Percentiles rank a stretch among this genome's conserved stretches.
Evolutionary conservation across 2,329 filamentous ascomycete species (phyloP).

Genomic region (Colletotrichum agaves): DNA sequence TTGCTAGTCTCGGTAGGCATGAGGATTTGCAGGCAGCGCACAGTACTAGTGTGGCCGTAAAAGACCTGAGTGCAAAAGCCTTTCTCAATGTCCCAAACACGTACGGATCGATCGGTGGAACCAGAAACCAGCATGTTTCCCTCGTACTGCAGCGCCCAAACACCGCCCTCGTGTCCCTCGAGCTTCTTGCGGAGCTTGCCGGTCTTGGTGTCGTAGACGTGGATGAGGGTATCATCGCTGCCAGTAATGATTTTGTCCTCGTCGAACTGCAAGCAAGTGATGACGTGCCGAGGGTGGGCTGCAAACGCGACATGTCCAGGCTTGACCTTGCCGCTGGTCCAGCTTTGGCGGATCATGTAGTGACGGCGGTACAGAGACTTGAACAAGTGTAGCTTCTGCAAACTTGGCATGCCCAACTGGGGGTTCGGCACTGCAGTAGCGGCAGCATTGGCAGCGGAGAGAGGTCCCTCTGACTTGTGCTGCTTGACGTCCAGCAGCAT

Average conservation of each 20-base stretch:
- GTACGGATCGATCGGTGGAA: constrained; percentile 95
- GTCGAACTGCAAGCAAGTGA: constrained; percentile 97
- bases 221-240: constrained; percentile 96
- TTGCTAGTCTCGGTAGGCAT: constrained; percentile 84
- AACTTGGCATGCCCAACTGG: constrained; percentile 78
- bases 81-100: constrained; percentile 98
- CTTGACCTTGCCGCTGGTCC: constrained; percentile 87
- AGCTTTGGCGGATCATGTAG: constrained; percentile 88
- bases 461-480: constrained; percentile 80
- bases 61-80: constrained; percentile 95
- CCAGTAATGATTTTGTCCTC: constrained; percentile 98
- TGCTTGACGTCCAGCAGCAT: constrained; percentile 53
- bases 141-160: constrained; percentile 97
- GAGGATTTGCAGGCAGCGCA: constrained; percentile 93
- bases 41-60: constrained; percentile 96
- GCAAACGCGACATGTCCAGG: constrained; percentile 94
- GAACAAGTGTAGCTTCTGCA: constrained; percentile 90
- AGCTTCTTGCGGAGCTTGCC: constrained; percentile 85
- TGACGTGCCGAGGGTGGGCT: constrained; percentile 95
- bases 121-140: constrained; percentile 95
- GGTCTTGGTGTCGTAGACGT: constrained; percentile 97
- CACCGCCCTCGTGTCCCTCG: constrained; percentile 93
- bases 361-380: constrained; percentile 96
- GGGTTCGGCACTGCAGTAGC: constrained; percentile 84
- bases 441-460: constrained; percentile 88